A percentile compares a stretch with the other conserved stretches of the same genome.
Evolutionary conservation across 2,329 filamentous ascomycete genomes (phyloP).

Genomic region (Dichotomopilus funicola): DNA sequence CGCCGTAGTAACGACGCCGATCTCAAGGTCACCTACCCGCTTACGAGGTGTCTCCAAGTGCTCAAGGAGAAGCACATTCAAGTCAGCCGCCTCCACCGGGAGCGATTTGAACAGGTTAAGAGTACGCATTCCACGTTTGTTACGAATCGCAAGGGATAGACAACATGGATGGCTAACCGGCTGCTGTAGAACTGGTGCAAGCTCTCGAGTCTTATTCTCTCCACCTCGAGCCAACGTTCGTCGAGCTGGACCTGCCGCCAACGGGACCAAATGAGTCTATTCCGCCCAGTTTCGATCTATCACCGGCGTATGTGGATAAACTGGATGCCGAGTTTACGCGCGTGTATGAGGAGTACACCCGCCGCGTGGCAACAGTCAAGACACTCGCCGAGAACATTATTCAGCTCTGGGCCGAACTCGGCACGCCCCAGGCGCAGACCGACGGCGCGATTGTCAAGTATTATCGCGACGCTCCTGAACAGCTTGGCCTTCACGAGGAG

Average conservation of each 20-base stretch:
- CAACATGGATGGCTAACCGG: slow-evolving; percentile 11
- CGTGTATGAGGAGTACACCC: slow-evolving; percentile 94
- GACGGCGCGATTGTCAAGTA: slow-evolving; percentile 81
- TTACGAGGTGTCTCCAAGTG: slow-evolving; percentile 68
- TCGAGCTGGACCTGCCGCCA: slow-evolving; percentile 78
- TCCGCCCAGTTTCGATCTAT: slow-evolving; percentile 85
- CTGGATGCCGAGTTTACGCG: slow-evolving; percentile 88
- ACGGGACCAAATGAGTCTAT: slow-evolving; percentile 69
- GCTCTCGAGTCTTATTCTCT: slow-evolving; percentile 94
- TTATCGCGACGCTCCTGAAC: slow-evolving; percentile 85
- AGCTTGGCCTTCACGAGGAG: slow-evolving; percentile 84
- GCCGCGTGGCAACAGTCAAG: slow-evolving; percentile 70
- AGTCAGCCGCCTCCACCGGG: slow-evolving; percentile 74
- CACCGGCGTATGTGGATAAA: slow-evolving; percentile 75
- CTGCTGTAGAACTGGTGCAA: slow-evolving; percentile 71
- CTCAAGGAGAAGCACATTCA: slow-evolving; percentile 82
- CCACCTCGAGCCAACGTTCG: slow-evolving; percentile 84
- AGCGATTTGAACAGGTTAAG: slow-evolving; percentile 92
- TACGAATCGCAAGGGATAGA: not conserved
- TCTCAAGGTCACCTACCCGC: slow-evolving; percentile 72
- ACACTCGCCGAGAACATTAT: slow-evolving; percentile 77
- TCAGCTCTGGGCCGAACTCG: slow-evolving; percentile 90
- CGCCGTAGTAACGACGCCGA: slow-evolving; percentile 61
- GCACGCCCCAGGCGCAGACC: slow-evolving; percentile 87
- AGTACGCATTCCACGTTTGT: slow-evolving; percentile 50